Conservation (phyloP, 257 asterid genomes). For the Solanum chiquidenum region DNA sequence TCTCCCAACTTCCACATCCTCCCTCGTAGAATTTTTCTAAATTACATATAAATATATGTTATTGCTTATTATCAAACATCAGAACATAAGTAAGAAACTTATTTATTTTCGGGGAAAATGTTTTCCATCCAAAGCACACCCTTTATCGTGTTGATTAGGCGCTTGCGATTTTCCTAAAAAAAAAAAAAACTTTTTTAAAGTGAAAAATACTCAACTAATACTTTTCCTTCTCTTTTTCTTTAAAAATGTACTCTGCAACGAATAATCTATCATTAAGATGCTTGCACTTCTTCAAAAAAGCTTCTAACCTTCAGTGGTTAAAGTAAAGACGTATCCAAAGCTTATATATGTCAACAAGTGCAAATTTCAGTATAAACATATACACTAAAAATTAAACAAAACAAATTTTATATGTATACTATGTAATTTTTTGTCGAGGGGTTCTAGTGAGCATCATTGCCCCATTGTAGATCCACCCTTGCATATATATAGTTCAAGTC, state of each 20-base stretch:
- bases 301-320: background rate
- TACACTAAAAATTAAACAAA: background rate
- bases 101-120: too few relatives aligned
- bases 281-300: background rate
- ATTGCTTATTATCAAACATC: background rate
- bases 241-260: background rate
- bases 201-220: background rate
- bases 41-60: background rate
- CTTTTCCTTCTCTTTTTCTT: background rate
- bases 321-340: background rate
- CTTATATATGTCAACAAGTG: background rate
- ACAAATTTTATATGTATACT: too few relatives aligned
- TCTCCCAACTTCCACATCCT: background rate
- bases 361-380: background rate
- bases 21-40: background rate
- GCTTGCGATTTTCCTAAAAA: background rate
- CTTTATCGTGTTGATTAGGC: background rate
- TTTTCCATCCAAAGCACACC: background rate
- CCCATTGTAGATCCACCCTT: background rate
- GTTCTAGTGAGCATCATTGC: background rate
- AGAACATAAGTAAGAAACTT: background rate
- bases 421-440: background rate
- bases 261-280: background rate
- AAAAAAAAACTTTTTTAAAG: background rate
- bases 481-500: background rate